These are phyloP conservation scores for Xylaria palmicola DNA, from an alignment of 495 filamentous ascomycete genomes.

Conservation along the genomic window DNA sequence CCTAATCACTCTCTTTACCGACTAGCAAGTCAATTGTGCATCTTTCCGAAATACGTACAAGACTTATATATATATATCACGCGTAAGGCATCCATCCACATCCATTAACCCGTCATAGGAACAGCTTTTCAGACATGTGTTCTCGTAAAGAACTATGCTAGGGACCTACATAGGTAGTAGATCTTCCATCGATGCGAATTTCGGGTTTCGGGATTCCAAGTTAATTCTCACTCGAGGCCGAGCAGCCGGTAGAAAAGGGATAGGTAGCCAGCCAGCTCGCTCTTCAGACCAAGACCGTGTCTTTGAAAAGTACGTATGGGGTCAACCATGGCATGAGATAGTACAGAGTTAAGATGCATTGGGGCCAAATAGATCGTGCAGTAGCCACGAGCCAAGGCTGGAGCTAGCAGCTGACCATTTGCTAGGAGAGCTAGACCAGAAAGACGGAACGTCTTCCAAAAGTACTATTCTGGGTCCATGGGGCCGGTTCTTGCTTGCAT, in stretches of 20 bases:
- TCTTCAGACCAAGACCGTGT: no score
- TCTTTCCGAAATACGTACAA: no score
- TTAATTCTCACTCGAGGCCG: neutral
- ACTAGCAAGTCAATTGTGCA: no score
- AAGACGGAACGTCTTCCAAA: neutral
- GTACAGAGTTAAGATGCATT: neutral
- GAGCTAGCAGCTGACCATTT: conserved; percentile 5
- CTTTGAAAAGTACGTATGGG: neutral
- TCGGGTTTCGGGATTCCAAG: neutral
- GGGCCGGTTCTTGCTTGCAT: neutral
- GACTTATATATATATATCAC: no score
- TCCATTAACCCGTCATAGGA: no score
- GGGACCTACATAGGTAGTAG: no score
- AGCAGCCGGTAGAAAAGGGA: neutral
- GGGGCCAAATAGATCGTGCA: neutral
- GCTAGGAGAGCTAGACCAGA: neutral
- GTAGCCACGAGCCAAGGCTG: neutral
- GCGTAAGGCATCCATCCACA: no score
- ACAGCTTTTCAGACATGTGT: no score
- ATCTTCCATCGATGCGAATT: neutral
- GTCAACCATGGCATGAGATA: neutral
- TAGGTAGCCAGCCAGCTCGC: no score
- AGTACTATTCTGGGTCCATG: neutral
- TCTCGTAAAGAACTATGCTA: no score
- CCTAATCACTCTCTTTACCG: no score